These are phyloP conservation scores for Sphaerulina populicola DNA, from an alignment of 2,329 filamentous ascomycete species.

Conservation along the genomic window DNA sequence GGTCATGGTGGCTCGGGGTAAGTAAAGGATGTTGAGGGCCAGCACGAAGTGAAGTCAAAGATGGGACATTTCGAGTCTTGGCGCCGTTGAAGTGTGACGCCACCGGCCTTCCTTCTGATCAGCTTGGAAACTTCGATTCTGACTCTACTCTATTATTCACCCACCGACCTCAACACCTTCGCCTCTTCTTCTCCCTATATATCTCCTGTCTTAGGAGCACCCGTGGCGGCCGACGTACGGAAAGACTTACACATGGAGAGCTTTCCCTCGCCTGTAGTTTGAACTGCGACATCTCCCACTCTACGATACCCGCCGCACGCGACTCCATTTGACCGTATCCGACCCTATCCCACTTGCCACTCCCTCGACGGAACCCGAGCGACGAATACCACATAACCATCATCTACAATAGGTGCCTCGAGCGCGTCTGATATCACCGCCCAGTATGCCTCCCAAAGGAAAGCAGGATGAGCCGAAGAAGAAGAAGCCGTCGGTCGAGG, in stretches of 20 bases:
- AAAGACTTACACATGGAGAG: constrained; percentile 28
- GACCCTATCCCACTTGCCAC: background rate
- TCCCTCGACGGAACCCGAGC: constrained; percentile 13
- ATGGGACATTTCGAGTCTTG: constrained; percentile 1
- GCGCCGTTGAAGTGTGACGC: background rate
- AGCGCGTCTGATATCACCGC: constrained; percentile 8
- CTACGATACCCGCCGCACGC: constrained; percentile 6
- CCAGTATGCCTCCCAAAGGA: constrained; percentile 64
- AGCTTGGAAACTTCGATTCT: background rate
- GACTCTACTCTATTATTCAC: background rate
- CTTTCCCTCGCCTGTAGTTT: constrained; percentile 30
- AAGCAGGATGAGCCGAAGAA: constrained; percentile 42
- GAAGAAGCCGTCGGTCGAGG: constrained; percentile 61
- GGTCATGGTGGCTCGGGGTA: constrained; percentile 14
- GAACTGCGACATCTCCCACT: constrained; percentile 8
- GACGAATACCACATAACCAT: background rate
- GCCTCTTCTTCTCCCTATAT: background rate
- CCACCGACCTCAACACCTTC: background rate
- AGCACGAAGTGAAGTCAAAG: background rate
- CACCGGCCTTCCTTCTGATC: background rate
- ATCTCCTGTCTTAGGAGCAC: constrained; percentile 5
- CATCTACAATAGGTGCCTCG: constrained; percentile 1
- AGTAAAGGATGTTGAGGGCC: background rate
- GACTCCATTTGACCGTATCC: background rate
- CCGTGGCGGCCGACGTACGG: constrained; percentile 12